Conservation (phyloP, 805 yeast genomes). For the Tetrapisispora fleetii region DNA sequence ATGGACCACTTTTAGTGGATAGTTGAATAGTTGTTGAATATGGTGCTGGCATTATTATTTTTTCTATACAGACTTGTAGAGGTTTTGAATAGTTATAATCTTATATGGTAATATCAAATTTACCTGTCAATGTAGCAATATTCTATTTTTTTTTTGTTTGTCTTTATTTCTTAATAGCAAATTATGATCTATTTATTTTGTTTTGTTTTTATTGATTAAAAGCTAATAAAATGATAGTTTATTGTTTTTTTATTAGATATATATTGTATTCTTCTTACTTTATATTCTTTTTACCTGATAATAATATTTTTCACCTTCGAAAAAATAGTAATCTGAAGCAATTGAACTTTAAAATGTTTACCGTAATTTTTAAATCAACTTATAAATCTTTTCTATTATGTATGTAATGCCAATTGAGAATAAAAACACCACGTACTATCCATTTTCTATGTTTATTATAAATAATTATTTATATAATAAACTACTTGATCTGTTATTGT, state of each 20-base stretch:
- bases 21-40: constrained; percentile 7
- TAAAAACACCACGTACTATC: too few species aligned
- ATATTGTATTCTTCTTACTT: neutral
- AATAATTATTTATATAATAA: too few species aligned
- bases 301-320: neutral
- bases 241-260: too few species aligned
- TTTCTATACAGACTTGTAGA: neutral
- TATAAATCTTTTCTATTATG: too few species aligned
- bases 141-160: neutral
- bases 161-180: neutral
- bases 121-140: neutral
- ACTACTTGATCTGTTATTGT: neutral
- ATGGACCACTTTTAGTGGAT: constrained; percentile 61
- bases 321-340: neutral
- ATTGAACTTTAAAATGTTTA: neutral
- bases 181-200: too few species aligned
- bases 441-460: too few species aligned
- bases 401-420: too few species aligned
- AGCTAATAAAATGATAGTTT: neutral
- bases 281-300: neutral
- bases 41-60: constrained; percentile 4
- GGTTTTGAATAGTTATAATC: neutral
- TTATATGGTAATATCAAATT: neutral
- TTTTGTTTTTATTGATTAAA: constrained; percentile 1
- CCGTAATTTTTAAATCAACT: too few species aligned